phyloP scores from a whole-genome alignment of 768 basidiomycete species.

The Gautieria morchelliformis region DNA sequence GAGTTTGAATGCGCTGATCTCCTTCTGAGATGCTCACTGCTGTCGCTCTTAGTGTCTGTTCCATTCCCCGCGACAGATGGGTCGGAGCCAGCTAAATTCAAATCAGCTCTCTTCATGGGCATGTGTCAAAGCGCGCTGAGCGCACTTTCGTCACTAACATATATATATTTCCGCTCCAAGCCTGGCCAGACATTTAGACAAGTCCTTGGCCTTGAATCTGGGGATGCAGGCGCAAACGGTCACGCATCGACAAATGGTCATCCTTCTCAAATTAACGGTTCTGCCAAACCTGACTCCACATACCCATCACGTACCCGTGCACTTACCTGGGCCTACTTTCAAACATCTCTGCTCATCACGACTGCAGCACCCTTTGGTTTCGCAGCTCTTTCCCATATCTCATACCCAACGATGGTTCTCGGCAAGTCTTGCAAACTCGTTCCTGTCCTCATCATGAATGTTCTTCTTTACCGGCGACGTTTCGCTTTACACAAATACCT shows the following conservation, averaged over 20 bases:
- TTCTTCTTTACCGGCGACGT: constrained; percentile 83
- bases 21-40: background rate
- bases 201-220: constrained; percentile 50
- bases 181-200: constrained; percentile 41
- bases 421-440: constrained; percentile 99
- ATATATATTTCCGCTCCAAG: constrained; percentile 57
- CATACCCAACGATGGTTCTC: constrained; percentile 97
- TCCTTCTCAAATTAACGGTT: constrained; percentile 29
- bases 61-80: constrained; percentile 70
- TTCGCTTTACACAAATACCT: constrained; percentile 94
- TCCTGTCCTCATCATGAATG: constrained; percentile 97
- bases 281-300: constrained; percentile 21
- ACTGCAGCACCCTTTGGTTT: constrained; percentile 94
- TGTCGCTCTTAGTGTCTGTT: constrained; percentile 52
- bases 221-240: constrained; percentile 12
- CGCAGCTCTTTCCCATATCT: constrained; percentile 88
- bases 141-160: constrained; percentile 65
- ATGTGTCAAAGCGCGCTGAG: constrained; percentile 78
- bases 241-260: constrained; percentile 21
- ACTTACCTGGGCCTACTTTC: constrained; percentile 68
- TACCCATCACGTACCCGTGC: constrained; percentile 28
- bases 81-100: constrained; percentile 57
- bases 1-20: constrained; percentile 17
- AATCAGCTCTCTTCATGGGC: constrained; percentile 76
- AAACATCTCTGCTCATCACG: constrained; percentile 82